Evolutionary conservation across 1,284 basidiomycete species (phyloP), one percentile per base, ranked within the genome.

Genomic region (Rhodotorula sp.): DNA sequence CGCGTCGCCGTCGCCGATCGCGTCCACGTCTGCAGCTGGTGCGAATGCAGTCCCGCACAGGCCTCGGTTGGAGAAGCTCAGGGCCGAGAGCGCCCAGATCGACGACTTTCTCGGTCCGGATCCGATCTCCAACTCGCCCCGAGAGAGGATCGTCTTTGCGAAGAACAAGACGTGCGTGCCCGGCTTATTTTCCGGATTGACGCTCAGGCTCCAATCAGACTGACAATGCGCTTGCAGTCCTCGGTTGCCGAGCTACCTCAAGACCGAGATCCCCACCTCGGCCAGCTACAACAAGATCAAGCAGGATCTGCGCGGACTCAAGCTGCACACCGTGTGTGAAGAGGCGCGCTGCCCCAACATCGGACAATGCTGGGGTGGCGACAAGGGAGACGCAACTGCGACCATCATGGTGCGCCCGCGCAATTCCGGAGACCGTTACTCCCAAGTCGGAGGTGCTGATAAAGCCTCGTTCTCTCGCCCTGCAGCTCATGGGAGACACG

Each of bases 321-420:
- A 88, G 15, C 84, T 99, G 62, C 93, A 96, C 79, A 99, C 97
- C 0, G 97, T 99, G 1, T 99, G 97, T 79, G 97, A 99, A 82
- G 97, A 99, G 82, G 97, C 97, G 39, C 87, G 95, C 72, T 99
- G 97, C 85, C 97, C 97, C 1, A 99, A 99, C 80, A 98, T 99
- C 69, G 97, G 96, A 46, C 96, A 99, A 80, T 99, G 97, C 81
- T 99, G 97, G 97, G 95, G 97, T 63, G 95, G 95, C 3, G 80
- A 80, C 58, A 90, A 90, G 79, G 88, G 89, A 66, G 87, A 88
- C 64, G 97, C 97, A 20, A 99, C 97, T 12, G 94, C 94, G n/a
- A 97, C 94, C 0, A 99, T 99, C 82, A 99, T 99, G 97, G 95
- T 92, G 74, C 68, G 86, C 46, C 26, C 1, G 20, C 23, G n/a